These are phyloP conservation scores for Neonectria neomacrospora DNA, from an alignment of 2,329 filamentous ascomycete species.

Conservation along the genomic window DNA sequence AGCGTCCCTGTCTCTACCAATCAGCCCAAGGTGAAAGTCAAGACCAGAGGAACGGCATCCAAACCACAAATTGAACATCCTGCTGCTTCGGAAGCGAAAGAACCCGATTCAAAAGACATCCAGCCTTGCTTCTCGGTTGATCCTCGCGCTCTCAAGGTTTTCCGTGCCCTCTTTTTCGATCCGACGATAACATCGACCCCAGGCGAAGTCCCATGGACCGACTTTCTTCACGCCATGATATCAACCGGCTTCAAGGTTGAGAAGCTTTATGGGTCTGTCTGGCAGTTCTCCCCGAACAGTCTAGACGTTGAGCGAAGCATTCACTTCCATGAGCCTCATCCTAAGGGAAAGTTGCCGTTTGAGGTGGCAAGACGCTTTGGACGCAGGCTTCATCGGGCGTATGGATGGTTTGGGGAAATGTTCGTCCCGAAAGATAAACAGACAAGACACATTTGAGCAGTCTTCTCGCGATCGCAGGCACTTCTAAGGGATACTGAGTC, in stretches of 20 bases:
- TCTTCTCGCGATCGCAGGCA: too few species aligned
- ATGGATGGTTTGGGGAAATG: constrained; percentile 60
- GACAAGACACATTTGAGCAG: too few species aligned
- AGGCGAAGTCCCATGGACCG: constrained; percentile 63
- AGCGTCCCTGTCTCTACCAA: neutral
- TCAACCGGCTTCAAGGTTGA: constrained; percentile 61
- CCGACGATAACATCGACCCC: constrained; percentile 49
- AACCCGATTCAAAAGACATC: too few species aligned
- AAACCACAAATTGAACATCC: too few species aligned
- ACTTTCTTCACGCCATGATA: constrained; percentile 65
- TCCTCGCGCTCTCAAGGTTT: constrained; percentile 49
- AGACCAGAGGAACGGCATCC: constrained; percentile 28
- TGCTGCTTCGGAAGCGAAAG: too few species aligned
- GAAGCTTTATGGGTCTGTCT: constrained; percentile 70
- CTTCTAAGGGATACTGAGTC: too few species aligned
- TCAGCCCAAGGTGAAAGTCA: constrained; percentile 36
- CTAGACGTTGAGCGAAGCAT: constrained; percentile 60
- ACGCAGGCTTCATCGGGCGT: constrained; percentile 59
- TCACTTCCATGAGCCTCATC: constrained; percentile 71
- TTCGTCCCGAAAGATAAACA: too few species aligned
- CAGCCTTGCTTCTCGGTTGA: constrained; percentile 49
- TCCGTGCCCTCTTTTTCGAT: constrained; percentile 56
- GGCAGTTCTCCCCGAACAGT: constrained; percentile 64
- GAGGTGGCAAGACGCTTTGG: constrained; percentile 58
- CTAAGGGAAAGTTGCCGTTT: constrained; percentile 62